Evolutionary conservation across 2,329 filamentous ascomycete species (phyloP), one percentile per base, ranked within the genome.

Genomic region (Cytospora schulzeri): DNA sequence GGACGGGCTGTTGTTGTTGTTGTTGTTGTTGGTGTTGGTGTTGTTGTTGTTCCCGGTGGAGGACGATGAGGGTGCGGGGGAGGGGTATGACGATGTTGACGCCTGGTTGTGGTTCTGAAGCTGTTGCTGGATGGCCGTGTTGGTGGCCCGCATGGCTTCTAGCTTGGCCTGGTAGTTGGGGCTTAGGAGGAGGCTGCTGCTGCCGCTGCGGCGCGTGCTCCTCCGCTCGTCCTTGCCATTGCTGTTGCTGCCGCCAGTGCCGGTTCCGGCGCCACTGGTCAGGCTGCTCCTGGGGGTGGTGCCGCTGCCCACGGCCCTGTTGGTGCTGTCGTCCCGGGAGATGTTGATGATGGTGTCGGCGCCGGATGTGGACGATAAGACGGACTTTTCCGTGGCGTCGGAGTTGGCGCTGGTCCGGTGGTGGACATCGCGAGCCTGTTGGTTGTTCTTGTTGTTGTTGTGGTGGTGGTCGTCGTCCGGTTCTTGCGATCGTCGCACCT

Each of bases 331-430:
- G n/a, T 55, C 59, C n/a, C 54, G 33, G 5, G 59, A 61, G 19
- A 61, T 50, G 38, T 24, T 41, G 22, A 61, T 53, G 38, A 61
- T 61, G 35, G 59, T 61, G n/a, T 53, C 59, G 26, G 51, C 51
- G 9, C 59, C 59, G 14, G 59, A 61, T 11, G 59, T 26, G 26
- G 59, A 61, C 22, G 59, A 55, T 3, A 55, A 15, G 38, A 61
- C 19, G 4, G 59, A 61, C 35, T 8, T 50, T 14, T 6, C 6
- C 8, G 59, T 55, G n/a, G 26, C 35, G 9, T 53, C 26, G 7
- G 59, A 61, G 59, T 31, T 29, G 35, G 26, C 33, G 52, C 59
- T 61, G n/a, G 59, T 35, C 3, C 28, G 28, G 59, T 61, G 51
- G 51, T 53, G 51, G 1, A n/a, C n/a, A n/a, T n/a, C n/a, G n/a